A percentile compares a stretch with the other conserved stretches of the same genome.
Evolutionary conservation across 2,329 filamentous ascomycete genomes (phyloP).

Genomic region (Alternaria sp.): DNA sequence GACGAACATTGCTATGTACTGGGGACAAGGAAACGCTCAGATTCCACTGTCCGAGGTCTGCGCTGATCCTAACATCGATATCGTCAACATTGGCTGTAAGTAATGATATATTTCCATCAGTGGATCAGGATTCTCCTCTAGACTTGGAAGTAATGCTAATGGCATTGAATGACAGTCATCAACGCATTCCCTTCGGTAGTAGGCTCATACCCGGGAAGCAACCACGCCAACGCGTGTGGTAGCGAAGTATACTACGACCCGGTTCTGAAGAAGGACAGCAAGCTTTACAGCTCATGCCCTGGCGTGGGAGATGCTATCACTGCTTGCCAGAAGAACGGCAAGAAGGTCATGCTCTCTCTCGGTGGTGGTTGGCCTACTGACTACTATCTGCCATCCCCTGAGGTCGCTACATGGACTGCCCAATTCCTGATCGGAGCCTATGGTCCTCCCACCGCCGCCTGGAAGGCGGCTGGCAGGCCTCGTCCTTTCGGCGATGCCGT

Average conservation of each 20-base stretch:
- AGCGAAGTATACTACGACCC: constrained; percentile 43
- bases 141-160: constrained; percentile 1
- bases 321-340: constrained; percentile 43
- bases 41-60: constrained; percentile 61
- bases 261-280: constrained; percentile 1
- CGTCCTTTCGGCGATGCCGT: constrained; percentile 58
- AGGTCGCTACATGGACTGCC: constrained; percentile 57
- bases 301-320: constrained; percentile 49
- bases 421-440: constrained; percentile 62
- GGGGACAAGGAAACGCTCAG: constrained; percentile 63
- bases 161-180: constrained; percentile 47
- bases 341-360: constrained; percentile 56
- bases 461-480: constrained; percentile 42
- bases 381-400: constrained; percentile 55
- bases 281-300: constrained; percentile 11
- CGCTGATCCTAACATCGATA: constrained; percentile 60
- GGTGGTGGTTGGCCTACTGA: constrained; percentile 54
- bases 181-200: constrained; percentile 61
- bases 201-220: constrained; percentile 60
- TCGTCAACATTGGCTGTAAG: constrained; percentile 62
- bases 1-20: constrained; percentile 63
- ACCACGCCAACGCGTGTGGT: constrained; percentile 65
- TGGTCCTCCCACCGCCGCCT: constrained; percentile 51
- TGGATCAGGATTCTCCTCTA: not conserved
- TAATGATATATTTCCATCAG: not conserved